These are phyloP conservation scores for Inga leiocalycina DNA, from an alignment of 306 rosid species.

Conservation along the genomic window DNA sequence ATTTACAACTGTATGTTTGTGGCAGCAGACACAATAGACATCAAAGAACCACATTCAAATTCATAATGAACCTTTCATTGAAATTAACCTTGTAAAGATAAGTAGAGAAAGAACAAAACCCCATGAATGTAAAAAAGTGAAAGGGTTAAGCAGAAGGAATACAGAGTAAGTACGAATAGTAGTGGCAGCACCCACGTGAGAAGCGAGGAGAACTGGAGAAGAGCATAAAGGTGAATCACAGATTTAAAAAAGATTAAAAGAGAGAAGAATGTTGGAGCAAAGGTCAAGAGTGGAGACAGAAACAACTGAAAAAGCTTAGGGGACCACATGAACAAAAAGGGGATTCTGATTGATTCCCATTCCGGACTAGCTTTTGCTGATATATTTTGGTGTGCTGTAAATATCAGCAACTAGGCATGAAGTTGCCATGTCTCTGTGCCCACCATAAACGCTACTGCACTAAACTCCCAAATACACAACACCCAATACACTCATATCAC, in stretches of 20 bases:
- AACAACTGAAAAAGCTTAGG: conserved; percentile 37
- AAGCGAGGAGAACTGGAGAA: neutral
- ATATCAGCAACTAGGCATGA: conserved; percentile 38
- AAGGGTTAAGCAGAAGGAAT: neutral
- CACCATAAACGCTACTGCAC: conserved; percentile 32
- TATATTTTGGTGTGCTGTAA: conserved; percentile 43
- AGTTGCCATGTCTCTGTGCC: conserved; percentile 48
- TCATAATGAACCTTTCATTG: neutral
- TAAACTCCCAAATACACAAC: conserved; percentile 18
- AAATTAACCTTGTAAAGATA: conserved; percentile 8
- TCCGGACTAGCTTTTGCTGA: conserved; percentile 21
- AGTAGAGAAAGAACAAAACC: conserved; percentile 32
- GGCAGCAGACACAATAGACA: neutral
- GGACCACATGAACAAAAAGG: conserved; percentile 41
- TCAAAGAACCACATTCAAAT: neutral
- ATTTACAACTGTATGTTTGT: neutral
- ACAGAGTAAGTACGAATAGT: neutral
- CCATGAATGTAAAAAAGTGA: conserved; percentile 5
- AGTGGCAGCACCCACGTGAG: conserved; percentile 36
- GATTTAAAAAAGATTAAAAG: neutral
- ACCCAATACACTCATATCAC: neutral
- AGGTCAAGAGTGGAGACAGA: conserved; percentile 47
- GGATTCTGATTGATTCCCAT: conserved; percentile 58
- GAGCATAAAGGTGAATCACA: neutral
- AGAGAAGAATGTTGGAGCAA: conserved; percentile 53